These are phyloP conservation scores for Pythium apleroticum DNA, from an alignment of 352 stramenopile genomes.

Conservation along the genomic window DNA sequence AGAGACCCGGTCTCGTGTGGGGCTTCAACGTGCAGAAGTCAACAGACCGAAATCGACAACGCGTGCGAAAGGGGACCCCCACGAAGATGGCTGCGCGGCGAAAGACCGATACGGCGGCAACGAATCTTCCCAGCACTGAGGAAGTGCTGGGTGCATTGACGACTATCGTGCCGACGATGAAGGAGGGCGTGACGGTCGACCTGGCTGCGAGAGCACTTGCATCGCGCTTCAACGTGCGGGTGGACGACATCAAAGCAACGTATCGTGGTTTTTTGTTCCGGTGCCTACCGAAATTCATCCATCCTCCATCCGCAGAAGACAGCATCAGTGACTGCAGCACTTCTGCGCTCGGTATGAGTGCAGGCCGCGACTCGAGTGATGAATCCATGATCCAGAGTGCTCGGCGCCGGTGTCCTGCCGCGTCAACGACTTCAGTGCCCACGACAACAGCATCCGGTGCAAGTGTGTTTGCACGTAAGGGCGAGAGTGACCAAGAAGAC, in stretches of 20 bases:
- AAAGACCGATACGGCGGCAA: neutral
- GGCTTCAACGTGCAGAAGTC: conserved; percentile 15
- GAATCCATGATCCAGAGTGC: too few relatives aligned
- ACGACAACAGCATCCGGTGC: too few relatives aligned
- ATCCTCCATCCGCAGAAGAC: neutral
- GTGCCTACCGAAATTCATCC: neutral
- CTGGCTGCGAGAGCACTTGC: neutral
- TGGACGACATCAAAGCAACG: neutral
- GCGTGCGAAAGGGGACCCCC: neutral
- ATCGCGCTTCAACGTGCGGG: neutral
- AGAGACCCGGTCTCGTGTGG: neutral
- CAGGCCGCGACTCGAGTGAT: too few relatives aligned
- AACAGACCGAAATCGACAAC: neutral
- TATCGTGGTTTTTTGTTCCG: neutral
- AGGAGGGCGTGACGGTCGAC: neutral
- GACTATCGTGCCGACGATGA: conserved; percentile 2
- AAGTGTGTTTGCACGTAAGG: neutral
- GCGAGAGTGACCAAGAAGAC: neutral
- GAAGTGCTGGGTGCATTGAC: conserved; percentile 1
- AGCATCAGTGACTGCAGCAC: neutral
- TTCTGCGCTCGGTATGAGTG: too few relatives aligned
- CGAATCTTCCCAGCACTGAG: neutral
- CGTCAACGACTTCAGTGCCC: too few relatives aligned
- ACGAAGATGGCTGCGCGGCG: neutral
- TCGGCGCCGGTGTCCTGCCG: too few relatives aligned